Percentiles rank a stretch among this genome's conserved stretches.
Evolutionary conservation across 306 rosid species (phyloP).

Genomic region (Datisca glomerata): DNA sequence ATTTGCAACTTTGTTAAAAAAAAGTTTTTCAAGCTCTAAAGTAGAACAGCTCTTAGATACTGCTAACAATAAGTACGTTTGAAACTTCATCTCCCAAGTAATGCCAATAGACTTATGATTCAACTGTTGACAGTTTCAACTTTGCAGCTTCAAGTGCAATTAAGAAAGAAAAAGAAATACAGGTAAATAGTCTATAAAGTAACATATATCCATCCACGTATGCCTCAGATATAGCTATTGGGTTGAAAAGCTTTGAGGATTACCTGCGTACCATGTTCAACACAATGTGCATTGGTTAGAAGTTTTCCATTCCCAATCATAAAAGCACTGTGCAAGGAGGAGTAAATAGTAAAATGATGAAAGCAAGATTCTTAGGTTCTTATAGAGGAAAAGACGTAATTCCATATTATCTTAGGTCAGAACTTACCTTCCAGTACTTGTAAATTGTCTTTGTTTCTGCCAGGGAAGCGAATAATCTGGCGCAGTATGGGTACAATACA

Average conservation of each 20-base stretch:
- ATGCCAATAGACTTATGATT: too few relatives aligned
- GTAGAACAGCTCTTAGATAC: too few relatives aligned
- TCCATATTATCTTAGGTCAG: conserved; percentile 4
- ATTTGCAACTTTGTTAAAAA: too few relatives aligned
- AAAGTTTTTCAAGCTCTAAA: too few relatives aligned
- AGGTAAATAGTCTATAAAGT: too few relatives aligned
- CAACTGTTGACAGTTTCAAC: too few relatives aligned
- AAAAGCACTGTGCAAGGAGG: conserved; percentile 66
- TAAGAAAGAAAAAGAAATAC: conserved; percentile 5
- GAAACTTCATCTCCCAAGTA: too few relatives aligned
- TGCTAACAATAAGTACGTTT: too few relatives aligned
- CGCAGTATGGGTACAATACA: conserved; percentile 91
- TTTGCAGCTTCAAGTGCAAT: too few relatives aligned
- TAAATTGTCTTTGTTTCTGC: conserved; percentile 93
- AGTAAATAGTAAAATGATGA: not conserved
- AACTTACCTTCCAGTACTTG: conserved; percentile 95
- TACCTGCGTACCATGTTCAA: conserved; percentile 94
- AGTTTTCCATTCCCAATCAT: conserved; percentile 84
- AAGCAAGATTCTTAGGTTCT: conserved; percentile 1
- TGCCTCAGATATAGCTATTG: too few relatives aligned
- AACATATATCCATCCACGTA: too few relatives aligned
- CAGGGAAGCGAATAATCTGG: conserved; percentile 99
- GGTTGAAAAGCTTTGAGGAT: conserved; percentile 13
- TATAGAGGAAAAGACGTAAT: not conserved
- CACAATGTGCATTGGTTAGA: conserved; percentile 95